phyloP scores from a whole-genome alignment of 2,329 filamentous ascomycete species.

The Thelonectria discophora region DNA sequence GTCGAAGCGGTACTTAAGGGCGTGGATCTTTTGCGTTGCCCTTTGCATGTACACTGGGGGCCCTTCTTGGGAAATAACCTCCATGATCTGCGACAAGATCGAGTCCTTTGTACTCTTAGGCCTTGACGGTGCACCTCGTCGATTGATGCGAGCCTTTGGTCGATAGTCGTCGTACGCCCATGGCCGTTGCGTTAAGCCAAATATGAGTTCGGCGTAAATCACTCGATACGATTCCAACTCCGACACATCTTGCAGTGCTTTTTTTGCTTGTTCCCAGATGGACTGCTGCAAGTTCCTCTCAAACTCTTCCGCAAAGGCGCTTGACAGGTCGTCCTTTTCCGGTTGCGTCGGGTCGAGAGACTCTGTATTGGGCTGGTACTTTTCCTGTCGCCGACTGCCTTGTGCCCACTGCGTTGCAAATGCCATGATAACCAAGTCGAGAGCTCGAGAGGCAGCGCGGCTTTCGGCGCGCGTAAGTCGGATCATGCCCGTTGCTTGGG shows the following conservation, averaged over 20 bases:
- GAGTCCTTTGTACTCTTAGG: slow-evolving; percentile 4
- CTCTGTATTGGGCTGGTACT: slow-evolving; percentile 4
- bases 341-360: background rate
- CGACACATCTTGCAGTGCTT: slow-evolving; percentile 45
- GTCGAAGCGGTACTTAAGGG: slow-evolving; percentile 36
- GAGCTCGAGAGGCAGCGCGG: slow-evolving; percentile 51
- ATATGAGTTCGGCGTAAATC: slow-evolving; percentile 51
- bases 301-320: slow-evolving; percentile 44
- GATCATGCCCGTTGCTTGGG: slow-evolving; percentile 50
- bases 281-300: slow-evolving; percentile 47
- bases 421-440: slow-evolving; percentile 59
- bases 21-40: slow-evolving; percentile 37
- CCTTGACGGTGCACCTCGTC: background rate
- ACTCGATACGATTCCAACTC: slow-evolving; percentile 50
- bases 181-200: slow-evolving; percentile 48
- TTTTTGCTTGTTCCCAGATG: slow-evolving; percentile 50
- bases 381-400: slow-evolving; percentile 36
- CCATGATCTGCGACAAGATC: slow-evolving; percentile 25
- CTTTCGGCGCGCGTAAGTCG: slow-evolving; percentile 51
- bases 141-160: background rate
- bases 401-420: slow-evolving; percentile 62
- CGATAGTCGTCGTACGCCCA: slow-evolving; percentile 18
- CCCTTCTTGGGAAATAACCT: slow-evolving; percentile 34
- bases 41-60: slow-evolving; percentile 37
- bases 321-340: slow-evolving; percentile 14